Conservation (phyloP, 179 eudicot species). For the Beta corolliflora region DNA sequence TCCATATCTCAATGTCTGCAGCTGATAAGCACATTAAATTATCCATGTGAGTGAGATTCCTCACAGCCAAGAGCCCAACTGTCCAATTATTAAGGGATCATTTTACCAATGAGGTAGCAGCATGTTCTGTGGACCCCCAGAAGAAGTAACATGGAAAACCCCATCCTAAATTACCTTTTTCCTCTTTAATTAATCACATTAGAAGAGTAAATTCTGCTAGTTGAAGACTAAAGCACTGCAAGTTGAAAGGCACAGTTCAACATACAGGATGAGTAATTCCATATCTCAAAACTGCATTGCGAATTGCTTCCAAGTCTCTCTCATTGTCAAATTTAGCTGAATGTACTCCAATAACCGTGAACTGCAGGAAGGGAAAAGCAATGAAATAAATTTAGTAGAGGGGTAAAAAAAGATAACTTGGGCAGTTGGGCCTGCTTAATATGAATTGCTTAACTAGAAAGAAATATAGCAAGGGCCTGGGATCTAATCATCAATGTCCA, state of each 20-base stretch:
- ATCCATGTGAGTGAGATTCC: background rate
- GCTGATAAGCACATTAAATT: background rate
- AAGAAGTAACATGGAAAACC: background rate
- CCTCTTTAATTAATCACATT: background rate
- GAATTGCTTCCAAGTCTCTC: conserved; percentile 90
- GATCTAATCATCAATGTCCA: too few species aligned
- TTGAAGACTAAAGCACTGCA: background rate
- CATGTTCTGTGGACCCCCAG: background rate
- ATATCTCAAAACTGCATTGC: conserved; percentile 91
- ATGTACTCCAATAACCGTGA: conserved; percentile 92
- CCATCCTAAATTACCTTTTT: background rate
- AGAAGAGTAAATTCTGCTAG: background rate
- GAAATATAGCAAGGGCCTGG: background rate
- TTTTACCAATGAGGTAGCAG: background rate
- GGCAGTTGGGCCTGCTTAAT: background rate
- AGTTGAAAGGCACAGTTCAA: conserved; percentile 7
- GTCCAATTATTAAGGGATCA: background rate
- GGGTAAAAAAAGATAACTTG: background rate
- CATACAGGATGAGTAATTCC: conserved; percentile 90
- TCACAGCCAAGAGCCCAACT: background rate
- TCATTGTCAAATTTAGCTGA: conserved; percentile 99
- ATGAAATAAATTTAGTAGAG: too few species aligned
- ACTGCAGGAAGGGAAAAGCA: conserved; percentile 46
- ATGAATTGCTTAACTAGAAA: conserved; percentile 1
- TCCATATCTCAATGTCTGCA: conserved; percentile 3